Conservation (phyloP, 2,329 filamentous ascomycete species). For the Dothideomycetes sp. region DNA sequence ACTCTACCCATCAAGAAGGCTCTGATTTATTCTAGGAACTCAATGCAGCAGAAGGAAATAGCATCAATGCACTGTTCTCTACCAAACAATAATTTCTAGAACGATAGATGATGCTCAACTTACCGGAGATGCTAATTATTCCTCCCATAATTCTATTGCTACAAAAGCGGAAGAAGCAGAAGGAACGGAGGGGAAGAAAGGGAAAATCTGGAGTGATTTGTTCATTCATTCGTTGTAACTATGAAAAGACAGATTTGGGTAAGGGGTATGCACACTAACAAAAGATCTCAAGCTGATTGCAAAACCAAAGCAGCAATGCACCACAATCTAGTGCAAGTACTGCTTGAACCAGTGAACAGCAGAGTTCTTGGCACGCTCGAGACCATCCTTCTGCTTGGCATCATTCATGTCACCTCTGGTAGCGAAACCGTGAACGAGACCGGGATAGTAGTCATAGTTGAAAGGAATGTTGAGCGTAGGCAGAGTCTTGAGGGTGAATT, state of each 20-base stretch:
- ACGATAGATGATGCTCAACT: too few species aligned
- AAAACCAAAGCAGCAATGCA: not conserved
- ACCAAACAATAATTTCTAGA: too few species aligned
- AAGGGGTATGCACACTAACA: not conserved
- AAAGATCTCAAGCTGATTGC: not conserved
- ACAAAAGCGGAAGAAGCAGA: too few species aligned
- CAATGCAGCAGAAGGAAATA: too few species aligned
- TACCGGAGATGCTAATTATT: too few species aligned
- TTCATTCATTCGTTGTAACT: not conserved
- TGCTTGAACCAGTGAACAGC: conserved; percentile 16
- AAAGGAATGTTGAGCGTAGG: conserved; percentile 32
- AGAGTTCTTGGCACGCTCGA: conserved; percentile 37
- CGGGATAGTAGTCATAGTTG: conserved; percentile 45
- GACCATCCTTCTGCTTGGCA: conserved; percentile 34
- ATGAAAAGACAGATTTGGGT: not conserved
- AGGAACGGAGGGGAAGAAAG: not conserved
- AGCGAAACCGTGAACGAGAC: conserved; percentile 39
- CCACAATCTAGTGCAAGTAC: conserved; percentile 10
- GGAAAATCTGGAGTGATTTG: not conserved
- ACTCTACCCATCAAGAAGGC: too few species aligned
- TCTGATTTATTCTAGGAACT: too few species aligned
- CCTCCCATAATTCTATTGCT: too few species aligned
- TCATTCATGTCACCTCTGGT: conserved; percentile 34
- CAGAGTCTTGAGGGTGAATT: conserved; percentile 32
- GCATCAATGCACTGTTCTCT: too few species aligned